Evolutionary conservation across 139 green algal species (phyloP).

Genomic region (Axilococcus clingmanii): DNA sequence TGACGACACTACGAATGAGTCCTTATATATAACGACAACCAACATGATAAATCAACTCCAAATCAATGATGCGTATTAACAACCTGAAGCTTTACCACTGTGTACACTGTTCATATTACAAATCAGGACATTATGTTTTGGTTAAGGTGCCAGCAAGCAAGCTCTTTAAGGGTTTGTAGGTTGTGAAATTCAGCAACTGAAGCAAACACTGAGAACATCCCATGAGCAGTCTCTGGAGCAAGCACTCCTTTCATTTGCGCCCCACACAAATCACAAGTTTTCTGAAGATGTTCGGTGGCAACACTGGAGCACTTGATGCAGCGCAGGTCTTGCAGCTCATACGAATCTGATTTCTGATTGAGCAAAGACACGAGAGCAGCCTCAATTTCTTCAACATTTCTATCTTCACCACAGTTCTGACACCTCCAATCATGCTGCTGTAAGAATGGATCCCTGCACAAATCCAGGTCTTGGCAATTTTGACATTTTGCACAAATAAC

Average conservation of each 20-base stretch:
- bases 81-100: too few relatives aligned
- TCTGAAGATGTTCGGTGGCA: constrained; percentile 33
- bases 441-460: constrained; percentile 68
- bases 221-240: constrained; percentile 12
- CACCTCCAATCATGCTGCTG: constrained; percentile 34
- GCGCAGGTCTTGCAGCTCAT: constrained; percentile 78
- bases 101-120: too few relatives aligned
- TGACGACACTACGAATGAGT: too few relatives aligned
- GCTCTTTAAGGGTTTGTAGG: constrained; percentile 48
- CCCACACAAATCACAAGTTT: constrained; percentile 51
- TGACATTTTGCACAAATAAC: constrained; percentile 86
- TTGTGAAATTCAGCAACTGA: constrained; percentile 51
- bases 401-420: constrained; percentile 9
- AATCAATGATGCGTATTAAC: too few relatives aligned
- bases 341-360: constrained; percentile 24
- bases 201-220: constrained; percentile 42
- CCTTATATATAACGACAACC: too few relatives aligned
- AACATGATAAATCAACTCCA: too few relatives aligned
- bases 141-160: constrained; percentile 24
- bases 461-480: constrained; percentile 82
- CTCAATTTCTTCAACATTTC: constrained; percentile 13
- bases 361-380: constrained; percentile 7
- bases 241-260: constrained; percentile 25
- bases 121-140: too few relatives aligned
- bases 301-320: constrained; percentile 66